Percentiles rank a stretch among this genome's conserved stretches.
These are phyloP conservation scores for Phytophthora pluvialis DNA, from an alignment of 352 stramenopile genomes.

Conservation along the genomic window DNA sequence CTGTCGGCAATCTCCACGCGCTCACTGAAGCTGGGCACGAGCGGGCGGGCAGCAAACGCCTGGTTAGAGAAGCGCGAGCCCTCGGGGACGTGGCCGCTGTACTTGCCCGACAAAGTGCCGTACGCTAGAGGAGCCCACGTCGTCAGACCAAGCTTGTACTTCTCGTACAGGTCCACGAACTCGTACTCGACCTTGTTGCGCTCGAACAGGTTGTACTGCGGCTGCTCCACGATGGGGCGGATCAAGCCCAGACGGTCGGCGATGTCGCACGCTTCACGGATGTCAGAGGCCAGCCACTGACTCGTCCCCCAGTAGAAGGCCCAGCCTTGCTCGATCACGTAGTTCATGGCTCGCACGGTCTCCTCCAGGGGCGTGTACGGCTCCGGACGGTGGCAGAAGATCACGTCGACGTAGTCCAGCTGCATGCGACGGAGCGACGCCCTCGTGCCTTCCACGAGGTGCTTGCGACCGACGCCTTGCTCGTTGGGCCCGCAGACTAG, in stretches of 20 bases:
- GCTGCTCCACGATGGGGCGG: slow-evolving; percentile 41
- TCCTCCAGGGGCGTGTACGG: slow-evolving; percentile 38
- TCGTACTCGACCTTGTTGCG: slow-evolving; percentile 24
- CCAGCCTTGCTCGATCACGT: slow-evolving; percentile 14
- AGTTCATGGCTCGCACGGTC: slow-evolving; percentile 19
- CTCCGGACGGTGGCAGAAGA: slow-evolving; percentile 52
- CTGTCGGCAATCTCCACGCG: background rate
- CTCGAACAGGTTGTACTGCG: slow-evolving; percentile 47
- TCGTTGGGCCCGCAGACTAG: slow-evolving; percentile 4
- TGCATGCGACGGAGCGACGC: slow-evolving; percentile 28
- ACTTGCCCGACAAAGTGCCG: slow-evolving; percentile 4
- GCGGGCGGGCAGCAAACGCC: too few species aligned
- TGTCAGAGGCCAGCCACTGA: slow-evolving; percentile 28
- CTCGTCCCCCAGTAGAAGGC: slow-evolving; percentile 20
- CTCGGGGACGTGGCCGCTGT: background rate
- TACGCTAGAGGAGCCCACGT: background rate
- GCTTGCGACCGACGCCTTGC: slow-evolving; percentile 22
- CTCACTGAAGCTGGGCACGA: background rate
- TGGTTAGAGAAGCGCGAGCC: slow-evolving; percentile 33
- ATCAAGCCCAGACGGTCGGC: slow-evolving; percentile 43
- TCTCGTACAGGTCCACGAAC: slow-evolving; percentile 13
- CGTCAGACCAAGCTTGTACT: slow-evolving; percentile 16
- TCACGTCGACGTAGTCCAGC: slow-evolving; percentile 33
- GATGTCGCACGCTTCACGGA: slow-evolving; percentile 62
- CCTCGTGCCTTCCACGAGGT: slow-evolving; percentile 29